Conservation (phyloP, 1,284 basidiomycete genomes). For the Ganoderma sinense region DNA sequence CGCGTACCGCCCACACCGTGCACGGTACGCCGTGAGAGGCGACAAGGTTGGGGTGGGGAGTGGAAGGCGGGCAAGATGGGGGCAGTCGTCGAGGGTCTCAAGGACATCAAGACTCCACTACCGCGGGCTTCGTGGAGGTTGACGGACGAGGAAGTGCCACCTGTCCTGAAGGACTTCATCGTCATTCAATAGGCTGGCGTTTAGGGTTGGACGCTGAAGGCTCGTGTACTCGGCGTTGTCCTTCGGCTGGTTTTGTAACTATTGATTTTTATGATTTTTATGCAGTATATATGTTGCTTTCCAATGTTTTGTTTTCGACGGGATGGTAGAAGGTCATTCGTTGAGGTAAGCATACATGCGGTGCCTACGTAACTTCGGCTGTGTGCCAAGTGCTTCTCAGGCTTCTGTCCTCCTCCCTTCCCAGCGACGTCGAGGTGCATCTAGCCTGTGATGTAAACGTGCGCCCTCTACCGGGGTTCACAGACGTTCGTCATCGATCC, state of each 20-base stretch:
- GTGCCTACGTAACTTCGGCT: neutral
- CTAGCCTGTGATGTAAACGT: neutral
- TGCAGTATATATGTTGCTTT: neutral
- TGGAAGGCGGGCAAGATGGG: slow-evolving; percentile 36
- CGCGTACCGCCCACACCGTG: slow-evolving; percentile 35
- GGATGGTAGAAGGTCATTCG: neutral
- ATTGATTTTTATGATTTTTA: neutral
- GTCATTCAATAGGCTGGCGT: neutral
- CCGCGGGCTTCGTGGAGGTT: neutral
- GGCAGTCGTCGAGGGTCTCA: slow-evolving; percentile 32
- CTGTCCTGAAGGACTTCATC: neutral
- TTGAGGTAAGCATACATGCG: neutral
- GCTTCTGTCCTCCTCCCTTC: neutral
- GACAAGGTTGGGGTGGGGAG: slow-evolving; percentile 41
- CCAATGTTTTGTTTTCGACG: neutral
- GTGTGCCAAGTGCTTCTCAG: neutral
- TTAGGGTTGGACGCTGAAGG: neutral
- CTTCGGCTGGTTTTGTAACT: neutral
- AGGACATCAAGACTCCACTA: slow-evolving; percentile 25
- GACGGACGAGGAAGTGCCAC: neutral
- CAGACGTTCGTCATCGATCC: neutral
- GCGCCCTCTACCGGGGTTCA: neutral
- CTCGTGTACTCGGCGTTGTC: neutral
- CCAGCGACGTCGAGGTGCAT: neutral
- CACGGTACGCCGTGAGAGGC: slow-evolving; percentile 36